A percentile compares a stretch with the other conserved stretches of the same genome.
These are phyloP conservation scores for Saccharomyces hybrid DNA, from an alignment of 1,139 yeast genomes.

Conservation along the genomic window DNA sequence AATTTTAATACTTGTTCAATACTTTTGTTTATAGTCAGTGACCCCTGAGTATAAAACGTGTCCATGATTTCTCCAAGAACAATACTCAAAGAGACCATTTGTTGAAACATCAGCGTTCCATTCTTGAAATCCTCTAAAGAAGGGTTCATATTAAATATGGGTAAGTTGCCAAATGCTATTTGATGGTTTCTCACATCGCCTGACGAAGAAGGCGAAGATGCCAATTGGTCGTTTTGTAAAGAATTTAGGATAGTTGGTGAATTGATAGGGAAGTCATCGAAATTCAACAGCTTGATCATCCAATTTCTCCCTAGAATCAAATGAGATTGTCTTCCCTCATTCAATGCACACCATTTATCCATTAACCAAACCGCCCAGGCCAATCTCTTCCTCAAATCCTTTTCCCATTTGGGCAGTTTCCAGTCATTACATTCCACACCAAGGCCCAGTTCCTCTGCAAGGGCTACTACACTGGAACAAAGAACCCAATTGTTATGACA, in stretches of 20 bases:
- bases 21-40: conserved; percentile 47
- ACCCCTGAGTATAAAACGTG: conserved; percentile 60
- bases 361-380: conserved; percentile 93
- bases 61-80: conserved; percentile 67
- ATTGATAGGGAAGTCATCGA: conserved; percentile 66
- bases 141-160: conserved; percentile 25
- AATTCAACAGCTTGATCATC: conserved; percentile 54
- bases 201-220: background rate
- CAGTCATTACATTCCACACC: conserved; percentile 81
- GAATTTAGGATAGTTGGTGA: conserved; percentile 23
- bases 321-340: conserved; percentile 77
- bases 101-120: conserved; percentile 64
- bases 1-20: conserved; percentile 58
- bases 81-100: conserved; percentile 58
- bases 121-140: conserved; percentile 53
- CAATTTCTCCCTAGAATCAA: conserved; percentile 55
- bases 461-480: conserved; percentile 76
- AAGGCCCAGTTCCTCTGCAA: conserved; percentile 79
- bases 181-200: background rate
- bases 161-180: conserved; percentile 10
- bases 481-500: conserved; percentile 61
- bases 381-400: conserved; percentile 70
- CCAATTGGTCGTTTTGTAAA: background rate
- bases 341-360: conserved; percentile 78
- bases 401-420: conserved; percentile 90